phyloP scores from a whole-genome alignment of 2,329 filamentous ascomycete species.

The Fusarium drepaniforme region DNA sequence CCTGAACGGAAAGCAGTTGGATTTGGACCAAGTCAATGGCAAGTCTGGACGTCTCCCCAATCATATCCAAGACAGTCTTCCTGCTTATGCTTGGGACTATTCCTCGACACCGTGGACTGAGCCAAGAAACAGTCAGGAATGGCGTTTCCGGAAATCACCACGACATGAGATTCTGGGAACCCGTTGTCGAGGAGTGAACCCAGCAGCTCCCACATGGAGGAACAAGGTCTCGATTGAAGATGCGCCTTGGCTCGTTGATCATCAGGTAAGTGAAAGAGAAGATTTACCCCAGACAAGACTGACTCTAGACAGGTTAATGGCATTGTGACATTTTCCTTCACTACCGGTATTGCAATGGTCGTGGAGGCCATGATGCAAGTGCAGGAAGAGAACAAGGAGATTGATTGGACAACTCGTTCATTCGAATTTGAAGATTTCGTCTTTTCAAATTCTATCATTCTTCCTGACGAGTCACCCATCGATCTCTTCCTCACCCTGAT shows the following conservation, averaged over 20 bases:
- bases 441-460: slow-evolving; percentile 42
- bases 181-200: slow-evolving; percentile 39
- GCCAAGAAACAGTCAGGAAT: slow-evolving; percentile 38
- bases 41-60: slow-evolving; percentile 36
- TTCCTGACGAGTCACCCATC: slow-evolving; percentile 35
- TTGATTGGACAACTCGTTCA: slow-evolving; percentile 32
- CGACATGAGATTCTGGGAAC: slow-evolving; percentile 41
- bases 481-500: slow-evolving; percentile 40
- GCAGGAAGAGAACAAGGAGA: slow-evolving; percentile 35
- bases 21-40: slow-evolving; percentile 34
- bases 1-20: slow-evolving; percentile 33
- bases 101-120: slow-evolving; percentile 40
- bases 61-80: slow-evolving; percentile 36
- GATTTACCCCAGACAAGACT: not conserved
- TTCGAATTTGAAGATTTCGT: slow-evolving; percentile 40
- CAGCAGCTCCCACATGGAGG: slow-evolving; percentile 42
- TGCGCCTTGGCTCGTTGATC: slow-evolving; percentile 41
- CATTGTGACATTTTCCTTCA: slow-evolving; percentile 40
- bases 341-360: slow-evolving; percentile 41
- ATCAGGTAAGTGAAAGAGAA: slow-evolving; percentile 28
- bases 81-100: slow-evolving; percentile 41
- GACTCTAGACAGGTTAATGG: slow-evolving; percentile 34
- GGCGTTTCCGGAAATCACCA: slow-evolving; percentile 38
- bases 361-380: slow-evolving; percentile 42
- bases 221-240: slow-evolving; percentile 42